Conservation (phyloP, 768 basidiomycete species). For the Leccinum variicolor region DNA sequence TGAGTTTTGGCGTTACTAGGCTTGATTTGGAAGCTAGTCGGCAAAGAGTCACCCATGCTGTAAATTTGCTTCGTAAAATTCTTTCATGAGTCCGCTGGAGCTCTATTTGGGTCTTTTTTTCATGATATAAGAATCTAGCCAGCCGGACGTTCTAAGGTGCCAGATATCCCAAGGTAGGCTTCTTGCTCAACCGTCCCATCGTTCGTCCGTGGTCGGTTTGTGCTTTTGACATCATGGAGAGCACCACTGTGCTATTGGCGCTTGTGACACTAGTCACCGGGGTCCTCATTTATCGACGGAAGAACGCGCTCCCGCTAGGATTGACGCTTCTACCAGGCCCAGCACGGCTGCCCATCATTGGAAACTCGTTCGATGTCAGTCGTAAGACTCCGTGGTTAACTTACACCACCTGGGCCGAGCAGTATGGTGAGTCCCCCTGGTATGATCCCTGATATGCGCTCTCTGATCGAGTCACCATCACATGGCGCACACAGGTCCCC, state of each 20-base stretch:
- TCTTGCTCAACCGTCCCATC: background rate
- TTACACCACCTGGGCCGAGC: constrained; percentile 10
- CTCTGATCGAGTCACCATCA: background rate
- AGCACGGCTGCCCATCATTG: constrained; percentile 9
- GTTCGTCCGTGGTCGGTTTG: background rate
- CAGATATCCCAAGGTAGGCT: background rate
- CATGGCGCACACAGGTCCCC: background rate
- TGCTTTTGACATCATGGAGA: background rate
- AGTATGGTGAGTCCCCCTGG: constrained; percentile 6
- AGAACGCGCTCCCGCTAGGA: background rate
- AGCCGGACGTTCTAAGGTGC: background rate
- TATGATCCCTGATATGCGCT: background rate
- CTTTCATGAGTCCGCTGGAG: background rate
- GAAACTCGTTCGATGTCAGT: constrained; percentile 7
- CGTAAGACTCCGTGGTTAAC: constrained; percentile 7
- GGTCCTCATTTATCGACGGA: background rate
- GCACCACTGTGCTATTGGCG: background rate
- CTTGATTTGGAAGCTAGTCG: background rate
- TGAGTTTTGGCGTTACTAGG: no score
- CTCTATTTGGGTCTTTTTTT: background rate
- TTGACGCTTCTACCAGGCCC: constrained; percentile 13
- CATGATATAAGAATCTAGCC: background rate
- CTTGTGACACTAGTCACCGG: background rate
- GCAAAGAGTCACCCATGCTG: background rate
- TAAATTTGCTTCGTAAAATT: background rate